Evolutionary conservation across 768 basidiomycete species (phyloP), one percentile per base, ranked within the genome.

Genomic region (Leccinum pellstonianum): DNA sequence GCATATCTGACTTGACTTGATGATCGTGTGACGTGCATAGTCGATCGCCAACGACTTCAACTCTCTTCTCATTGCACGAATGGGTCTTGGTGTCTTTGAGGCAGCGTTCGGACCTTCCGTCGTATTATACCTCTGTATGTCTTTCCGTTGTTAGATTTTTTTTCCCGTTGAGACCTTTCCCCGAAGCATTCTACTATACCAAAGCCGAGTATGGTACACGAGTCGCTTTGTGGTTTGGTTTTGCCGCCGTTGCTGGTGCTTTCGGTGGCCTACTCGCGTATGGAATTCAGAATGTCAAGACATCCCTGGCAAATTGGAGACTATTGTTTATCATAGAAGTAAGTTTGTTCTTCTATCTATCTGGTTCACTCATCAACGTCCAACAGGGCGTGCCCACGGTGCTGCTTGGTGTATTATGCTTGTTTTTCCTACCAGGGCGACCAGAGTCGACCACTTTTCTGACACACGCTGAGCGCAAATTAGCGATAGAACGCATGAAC

Each of bases 201-300:
- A 80, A 76, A 56, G 65, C 71, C 2, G 81, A 82, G 62, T 71
- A 78, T 11, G 81, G 81, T 23, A 69, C 79, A 52, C 79, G 81
- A 19, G 55, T 77, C 61, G 80, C 81, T n/a, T 79, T 77, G 62
- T 82, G 81, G 78, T 83, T 83, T 63, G 79, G 80, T 4, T 84
- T 83, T 64, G 80, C 83, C n/a, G 81, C 83, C 5, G 77, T 82
- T 25, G 79, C 83, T 14, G 81, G 83, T 43, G 83, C 83, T 53
- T 83, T 84, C 51, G 80, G 83, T 17, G 83, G 83, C n/a, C 68
- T 83, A 29, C 76, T 84, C 27, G 83, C 83, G 9, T 82, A 79
- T 62, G 83, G 79, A 1, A 73, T 83, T 17, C 79, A 82, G 54
- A 71, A 81, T 62, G 73, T 70, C 15, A 70, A 76, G 60, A 64